phyloP scores from a whole-genome alignment of 2,329 filamentous ascomycete species.

The Colletotrichum neosansevieriae region DNA sequence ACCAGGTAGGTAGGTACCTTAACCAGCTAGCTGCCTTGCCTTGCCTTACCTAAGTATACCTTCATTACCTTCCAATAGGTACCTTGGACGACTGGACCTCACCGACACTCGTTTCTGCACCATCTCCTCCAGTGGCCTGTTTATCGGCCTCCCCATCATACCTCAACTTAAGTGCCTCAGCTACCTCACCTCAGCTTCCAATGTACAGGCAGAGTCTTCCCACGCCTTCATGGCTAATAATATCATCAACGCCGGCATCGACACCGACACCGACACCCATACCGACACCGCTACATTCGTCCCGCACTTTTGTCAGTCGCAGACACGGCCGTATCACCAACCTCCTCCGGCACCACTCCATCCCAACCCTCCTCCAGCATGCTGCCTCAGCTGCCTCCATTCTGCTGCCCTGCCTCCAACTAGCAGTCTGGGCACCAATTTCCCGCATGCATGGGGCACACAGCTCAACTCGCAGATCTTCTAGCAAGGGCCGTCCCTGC shows the following conservation, averaged over 20 bases:
- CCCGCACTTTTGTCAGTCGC: conserved; percentile 10
- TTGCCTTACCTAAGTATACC: too few relatives aligned
- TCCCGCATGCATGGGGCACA: conserved; percentile 22
- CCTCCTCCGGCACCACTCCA: conserved; percentile 5
- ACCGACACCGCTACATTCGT: not conserved
- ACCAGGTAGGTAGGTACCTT: too few relatives aligned
- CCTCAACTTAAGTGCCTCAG: too few relatives aligned
- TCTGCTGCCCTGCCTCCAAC: conserved; percentile 17
- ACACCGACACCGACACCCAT: not conserved
- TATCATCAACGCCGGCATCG: not conserved
- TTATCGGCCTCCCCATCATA: too few relatives aligned
- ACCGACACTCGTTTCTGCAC: too few relatives aligned
- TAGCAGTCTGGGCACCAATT: conserved; percentile 15
- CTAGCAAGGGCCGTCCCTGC: conserved; percentile 34
- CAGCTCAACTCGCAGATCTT: conserved; percentile 22
- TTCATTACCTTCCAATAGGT: too few relatives aligned
- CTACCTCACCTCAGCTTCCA: too few relatives aligned
- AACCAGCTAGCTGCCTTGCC: too few relatives aligned
- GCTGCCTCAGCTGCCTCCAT: not conserved
- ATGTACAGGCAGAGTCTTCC: too few relatives aligned
- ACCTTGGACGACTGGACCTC: too few relatives aligned
- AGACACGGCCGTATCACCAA: conserved; percentile 31
- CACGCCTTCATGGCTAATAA: too few relatives aligned
- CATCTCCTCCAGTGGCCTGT: too few relatives aligned
- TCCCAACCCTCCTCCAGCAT: not conserved